Conservation (phyloP, 2,329 filamentous ascomycete species). For the Cladosporium sphaerospermum region DNA sequence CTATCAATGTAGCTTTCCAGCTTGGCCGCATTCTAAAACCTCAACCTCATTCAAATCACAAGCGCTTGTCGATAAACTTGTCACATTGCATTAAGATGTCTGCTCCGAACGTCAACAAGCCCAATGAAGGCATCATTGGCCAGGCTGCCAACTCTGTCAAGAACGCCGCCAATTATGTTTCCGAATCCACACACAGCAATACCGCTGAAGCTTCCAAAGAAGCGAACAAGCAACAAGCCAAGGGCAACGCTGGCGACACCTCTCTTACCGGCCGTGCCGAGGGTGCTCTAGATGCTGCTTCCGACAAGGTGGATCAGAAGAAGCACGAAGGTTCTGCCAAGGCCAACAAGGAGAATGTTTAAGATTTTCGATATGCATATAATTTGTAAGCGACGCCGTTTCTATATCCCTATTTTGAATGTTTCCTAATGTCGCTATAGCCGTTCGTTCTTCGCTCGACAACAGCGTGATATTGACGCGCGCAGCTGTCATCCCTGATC, state of each 20-base stretch:
- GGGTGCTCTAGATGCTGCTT: constrained; percentile 46
- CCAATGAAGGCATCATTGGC: constrained; percentile 40
- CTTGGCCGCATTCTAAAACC: too few relatives aligned
- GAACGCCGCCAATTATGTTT: constrained; percentile 63
- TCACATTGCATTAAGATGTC: constrained; percentile 32
- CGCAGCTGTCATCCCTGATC: too few relatives aligned
- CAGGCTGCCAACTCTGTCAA: constrained; percentile 33
- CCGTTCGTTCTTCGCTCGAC: too few relatives aligned
- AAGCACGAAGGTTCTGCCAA: constrained; percentile 45
- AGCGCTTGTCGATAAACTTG: too few relatives aligned
- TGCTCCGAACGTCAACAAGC: constrained; percentile 39
- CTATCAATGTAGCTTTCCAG: too few relatives aligned
- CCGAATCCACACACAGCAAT: constrained; percentile 56
- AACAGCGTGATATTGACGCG: too few relatives aligned
- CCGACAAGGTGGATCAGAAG: constrained; percentile 49
- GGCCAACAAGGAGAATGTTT: constrained; percentile 42
- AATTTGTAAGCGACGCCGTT: too few relatives aligned
- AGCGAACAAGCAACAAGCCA: constrained; percentile 55
- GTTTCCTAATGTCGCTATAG: too few relatives aligned
- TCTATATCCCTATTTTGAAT: too few relatives aligned
- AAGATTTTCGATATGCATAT: constrained; percentile 3
- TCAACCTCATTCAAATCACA: too few relatives aligned
- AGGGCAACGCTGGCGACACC: constrained; percentile 52
- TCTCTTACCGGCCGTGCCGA: constrained; percentile 47
- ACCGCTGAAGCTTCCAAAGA: constrained; percentile 56